Base-by-base conservation (phyloP, 2,329 filamentous ascomycete genomes). In the Calonectria leucothoes region DNA sequence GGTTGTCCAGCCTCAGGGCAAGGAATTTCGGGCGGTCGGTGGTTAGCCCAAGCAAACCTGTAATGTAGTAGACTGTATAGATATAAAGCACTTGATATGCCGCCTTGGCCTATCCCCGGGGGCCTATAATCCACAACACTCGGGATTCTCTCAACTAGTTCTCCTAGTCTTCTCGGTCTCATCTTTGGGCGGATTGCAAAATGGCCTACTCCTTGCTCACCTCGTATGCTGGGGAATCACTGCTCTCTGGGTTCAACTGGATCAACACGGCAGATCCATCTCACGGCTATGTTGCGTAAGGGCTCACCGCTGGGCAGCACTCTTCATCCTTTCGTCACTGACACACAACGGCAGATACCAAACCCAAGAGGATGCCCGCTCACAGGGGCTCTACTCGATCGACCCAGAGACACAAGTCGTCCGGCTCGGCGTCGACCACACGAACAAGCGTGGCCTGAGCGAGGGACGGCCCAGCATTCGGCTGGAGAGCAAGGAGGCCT, bases 261-360 rank as follows among this genome's bases (percentile, higher is more conserved):
- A 86, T 87, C 73, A 86, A 87, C 20, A 85, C 84, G 2, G 65
- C 75, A 6, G 93, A 95, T 78, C 92, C 90, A 1, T 94, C 91
- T 14, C 83, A 92, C 75, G 94, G 93, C 55, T 94, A 90, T 78
- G 93, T 95, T 31, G 84, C 88, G 81, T 95, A 91, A 82, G 89
- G 89, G 15, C 8, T 27, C n/a, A 63, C 80, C 6, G 10, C 1
- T 79, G 84, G 65, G 20, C 25, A 4, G 83, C 65, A 15, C n/a
- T 3, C 10, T 10, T 14, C n/a, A 17, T 6, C 52, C 12, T 31
- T 14, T 27, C 8, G n/a, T 27, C 45, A 33, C 76, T 78, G 55
- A 78, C 57, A 51, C 33, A 75, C 33, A 75, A 20, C 6, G 7
- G 35, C 42, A 88, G 87, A 65, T 89, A 89, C 55, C 86, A 89